Percentiles rank a stretch among this genome's conserved stretches.
Evolutionary conservation across 306 rosid species (phyloP).

Genomic region (Cajanus cajan): DNA sequence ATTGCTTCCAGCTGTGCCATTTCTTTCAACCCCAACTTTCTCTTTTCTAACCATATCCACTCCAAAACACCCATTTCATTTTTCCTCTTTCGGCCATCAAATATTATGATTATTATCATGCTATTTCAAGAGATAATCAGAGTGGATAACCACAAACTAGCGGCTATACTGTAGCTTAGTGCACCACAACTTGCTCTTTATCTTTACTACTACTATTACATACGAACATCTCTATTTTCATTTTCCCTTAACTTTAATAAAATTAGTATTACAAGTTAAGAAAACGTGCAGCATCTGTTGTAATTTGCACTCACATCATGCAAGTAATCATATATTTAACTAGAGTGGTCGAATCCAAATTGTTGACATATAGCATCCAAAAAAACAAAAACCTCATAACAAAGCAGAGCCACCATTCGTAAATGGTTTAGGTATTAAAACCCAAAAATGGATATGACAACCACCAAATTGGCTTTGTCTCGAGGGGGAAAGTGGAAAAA

Average conservation of each 20-base stretch:
- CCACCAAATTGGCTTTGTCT: background rate
- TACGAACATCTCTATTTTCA: background rate
- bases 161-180: no score
- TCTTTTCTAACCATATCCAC: background rate
- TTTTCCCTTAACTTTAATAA: background rate
- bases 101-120: background rate
- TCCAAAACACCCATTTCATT: background rate
- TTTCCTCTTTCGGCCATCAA: background rate
- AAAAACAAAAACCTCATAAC: background rate
- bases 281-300: background rate
- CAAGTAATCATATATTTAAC: background rate
- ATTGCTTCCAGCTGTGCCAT: constrained; percentile 26
- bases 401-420: background rate
- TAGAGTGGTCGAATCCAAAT: background rate
- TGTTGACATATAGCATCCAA: background rate
- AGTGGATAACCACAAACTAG: no score
- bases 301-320: background rate
- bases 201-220: no score
- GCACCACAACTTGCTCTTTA: no score
- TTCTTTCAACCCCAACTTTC: constrained; percentile 4
- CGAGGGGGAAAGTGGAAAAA: background rate
- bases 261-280: background rate
- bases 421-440: background rate
- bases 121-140: background rate
- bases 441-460: constrained; percentile 11